Conservation (phyloP, 305 asterid species). For the Fraxinus paxiana region DNA sequence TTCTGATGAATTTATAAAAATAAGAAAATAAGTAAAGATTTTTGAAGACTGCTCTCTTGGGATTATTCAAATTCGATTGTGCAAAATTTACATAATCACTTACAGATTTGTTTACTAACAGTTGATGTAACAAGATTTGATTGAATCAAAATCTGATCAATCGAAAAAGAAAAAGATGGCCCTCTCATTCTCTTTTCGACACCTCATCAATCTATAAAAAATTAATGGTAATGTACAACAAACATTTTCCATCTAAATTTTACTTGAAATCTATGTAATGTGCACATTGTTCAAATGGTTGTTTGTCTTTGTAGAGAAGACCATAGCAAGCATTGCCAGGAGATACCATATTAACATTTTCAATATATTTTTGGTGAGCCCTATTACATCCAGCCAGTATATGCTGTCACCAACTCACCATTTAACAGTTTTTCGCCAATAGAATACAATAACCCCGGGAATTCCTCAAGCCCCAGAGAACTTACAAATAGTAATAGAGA, state of each 20-base stretch:
- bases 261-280: neutral
- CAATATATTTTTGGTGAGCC: neutral
- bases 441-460: neutral
- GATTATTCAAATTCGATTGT: neutral
- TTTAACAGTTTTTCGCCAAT: neutral
- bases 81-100: too few relatives aligned
- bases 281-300: neutral
- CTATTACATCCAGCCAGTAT: neutral
- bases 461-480: neutral
- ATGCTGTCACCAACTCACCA: neutral
- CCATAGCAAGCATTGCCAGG: neutral
- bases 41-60: neutral
- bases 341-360: neutral
- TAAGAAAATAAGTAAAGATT: neutral
- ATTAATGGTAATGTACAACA: neutral
- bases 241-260: neutral
- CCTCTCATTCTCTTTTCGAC: neutral
- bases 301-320: neutral
- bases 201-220: neutral
- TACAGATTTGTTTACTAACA: neutral
- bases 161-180: neutral
- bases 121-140: neutral
- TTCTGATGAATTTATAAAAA: neutral
- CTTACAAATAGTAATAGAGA: neutral
- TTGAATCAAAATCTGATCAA: neutral